Conservation (phyloP, 768 basidiomycete genomes). For the Calocera cornea region DNA sequence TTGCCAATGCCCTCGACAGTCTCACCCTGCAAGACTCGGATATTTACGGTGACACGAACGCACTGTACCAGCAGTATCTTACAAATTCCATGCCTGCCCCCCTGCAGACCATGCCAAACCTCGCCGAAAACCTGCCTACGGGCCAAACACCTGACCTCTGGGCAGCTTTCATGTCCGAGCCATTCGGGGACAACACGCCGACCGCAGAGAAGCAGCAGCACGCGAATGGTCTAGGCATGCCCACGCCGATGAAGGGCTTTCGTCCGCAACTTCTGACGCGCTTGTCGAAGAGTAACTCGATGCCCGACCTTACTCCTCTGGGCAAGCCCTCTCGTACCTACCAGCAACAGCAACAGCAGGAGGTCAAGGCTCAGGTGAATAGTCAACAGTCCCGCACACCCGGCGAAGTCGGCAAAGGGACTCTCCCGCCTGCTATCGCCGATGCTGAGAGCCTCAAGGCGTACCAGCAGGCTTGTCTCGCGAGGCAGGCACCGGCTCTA, state of each 20-base stretch:
- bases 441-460: slow-evolving; percentile 48
- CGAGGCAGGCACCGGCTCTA: slow-evolving; percentile 43
- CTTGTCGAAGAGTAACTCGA: slow-evolving; percentile 1
- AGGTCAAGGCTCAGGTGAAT: background rate
- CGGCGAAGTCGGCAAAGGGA: background rate
- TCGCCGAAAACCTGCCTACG: background rate
- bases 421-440: background rate
- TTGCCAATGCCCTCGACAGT: background rate
- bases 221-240: background rate
- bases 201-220: slow-evolving; percentile 2
- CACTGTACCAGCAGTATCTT: background rate
- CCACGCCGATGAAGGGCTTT: background rate
- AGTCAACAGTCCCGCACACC: background rate
- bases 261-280: background rate
- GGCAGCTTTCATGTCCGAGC: slow-evolving; percentile 8
- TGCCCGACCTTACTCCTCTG: background rate
- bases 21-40: background rate
- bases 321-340: background rate
- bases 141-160: slow-evolving; percentile 7
- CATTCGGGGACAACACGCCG: slow-evolving; percentile 5
- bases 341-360: background rate
- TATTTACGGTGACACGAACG: background rate
- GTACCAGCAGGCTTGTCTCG: slow-evolving; percentile 65
- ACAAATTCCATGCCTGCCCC: background rate
- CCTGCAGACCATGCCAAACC: background rate